Base-by-base conservation (phyloP, 495 filamentous ascomycete genomes). In the Collariella sp. region DNA sequence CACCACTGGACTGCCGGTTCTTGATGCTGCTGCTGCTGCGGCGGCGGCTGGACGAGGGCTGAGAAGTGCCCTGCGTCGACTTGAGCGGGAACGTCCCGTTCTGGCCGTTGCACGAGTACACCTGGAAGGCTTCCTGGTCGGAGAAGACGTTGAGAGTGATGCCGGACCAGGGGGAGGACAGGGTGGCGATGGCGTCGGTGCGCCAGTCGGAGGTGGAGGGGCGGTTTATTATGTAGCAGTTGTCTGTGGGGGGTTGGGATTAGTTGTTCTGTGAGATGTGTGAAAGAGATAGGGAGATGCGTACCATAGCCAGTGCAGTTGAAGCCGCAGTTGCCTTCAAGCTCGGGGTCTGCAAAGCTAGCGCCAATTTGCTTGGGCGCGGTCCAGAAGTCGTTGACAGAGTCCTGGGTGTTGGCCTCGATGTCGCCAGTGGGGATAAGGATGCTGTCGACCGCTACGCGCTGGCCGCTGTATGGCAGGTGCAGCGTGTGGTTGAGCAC, bases 401-500 rank as follows among this genome's bases (percentile, higher is more conserved):
- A 80, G 33, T 77, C 67, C 56, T 70, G 70, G 60, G 80, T 66
- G 67, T 82, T 80, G 50, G 77, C 69, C 26, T 87, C 71, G 50
- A 95, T 84, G 46, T 83, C 79, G 41, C 88, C 89, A 29, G 83
- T 88, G 3, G 89, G 89, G 55, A 95, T 84, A 22, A 87, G 70
- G 56, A 89, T 89, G 56, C 73, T 78, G 69, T 95, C 88, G 3
- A 80, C 81, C n/a, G 63, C 86, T 26, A 91, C 70, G 56, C 85
- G 79, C 54, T 85, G 83, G 29, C 79, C 78, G 38, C 81, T 81
- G 55, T 86, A 81, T 3, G 89, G 89, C 60, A 94, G 59, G 54
- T 83, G 79, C 36, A 95, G 70, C 46, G 77, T 79, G 67, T 93
- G 80, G 60, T 89, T 83, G n/a, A 94, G 73, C 22, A 82, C 76